Evolutionary conservation across 768 basidiomycete species (phyloP).

Genomic region (Coprinellus micaceus): DNA sequence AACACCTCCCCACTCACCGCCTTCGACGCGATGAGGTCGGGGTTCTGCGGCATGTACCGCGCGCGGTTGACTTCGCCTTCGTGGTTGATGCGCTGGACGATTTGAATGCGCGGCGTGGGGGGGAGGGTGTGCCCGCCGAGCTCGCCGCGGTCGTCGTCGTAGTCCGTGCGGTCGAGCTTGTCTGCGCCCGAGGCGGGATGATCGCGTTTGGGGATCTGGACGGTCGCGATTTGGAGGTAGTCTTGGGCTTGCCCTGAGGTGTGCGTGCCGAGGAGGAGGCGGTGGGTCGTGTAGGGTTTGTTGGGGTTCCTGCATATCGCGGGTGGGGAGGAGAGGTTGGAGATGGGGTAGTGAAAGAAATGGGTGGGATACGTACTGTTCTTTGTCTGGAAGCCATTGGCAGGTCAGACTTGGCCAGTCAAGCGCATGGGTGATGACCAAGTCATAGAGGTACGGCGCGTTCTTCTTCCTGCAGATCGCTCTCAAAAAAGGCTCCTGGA

Average conservation of each 20-base stretch:
- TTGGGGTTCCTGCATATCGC: slow-evolving; percentile 60
- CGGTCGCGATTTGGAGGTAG: slow-evolving; percentile 92
- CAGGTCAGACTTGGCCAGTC: slow-evolving; percentile 98
- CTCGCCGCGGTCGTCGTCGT: slow-evolving; percentile 92
- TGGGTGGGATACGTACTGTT: slow-evolving; percentile 57
- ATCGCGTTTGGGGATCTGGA: slow-evolving; percentile 85
- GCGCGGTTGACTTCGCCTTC: slow-evolving; percentile 94
- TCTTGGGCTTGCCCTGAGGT: slow-evolving; percentile 93
- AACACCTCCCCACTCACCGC: slow-evolving; percentile 85
- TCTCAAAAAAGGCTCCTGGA: not conserved
- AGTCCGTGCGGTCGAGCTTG: slow-evolving; percentile 73
- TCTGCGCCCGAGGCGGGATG: slow-evolving; percentile 59
- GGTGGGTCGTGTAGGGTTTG: slow-evolving; percentile 93
- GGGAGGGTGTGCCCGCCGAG: slow-evolving; percentile 89
- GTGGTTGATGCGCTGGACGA: slow-evolving; percentile 94
- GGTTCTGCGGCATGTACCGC: slow-evolving; percentile 99
- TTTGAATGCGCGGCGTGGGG: slow-evolving; percentile 79
- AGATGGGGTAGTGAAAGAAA: not conserved
- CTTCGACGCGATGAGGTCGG: slow-evolving; percentile 95
- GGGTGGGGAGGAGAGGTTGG: not conserved
- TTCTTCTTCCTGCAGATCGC: slow-evolving; percentile 77
- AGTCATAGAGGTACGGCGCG: slow-evolving; percentile 95
- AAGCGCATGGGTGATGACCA: slow-evolving; percentile 94
- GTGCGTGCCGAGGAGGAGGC: slow-evolving; percentile 94
- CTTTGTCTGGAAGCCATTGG: slow-evolving; percentile 98